Evolutionary conservation across 1,284 basidiomycete genomes (phyloP).

Genomic region (Ganoderma sinense): DNA sequence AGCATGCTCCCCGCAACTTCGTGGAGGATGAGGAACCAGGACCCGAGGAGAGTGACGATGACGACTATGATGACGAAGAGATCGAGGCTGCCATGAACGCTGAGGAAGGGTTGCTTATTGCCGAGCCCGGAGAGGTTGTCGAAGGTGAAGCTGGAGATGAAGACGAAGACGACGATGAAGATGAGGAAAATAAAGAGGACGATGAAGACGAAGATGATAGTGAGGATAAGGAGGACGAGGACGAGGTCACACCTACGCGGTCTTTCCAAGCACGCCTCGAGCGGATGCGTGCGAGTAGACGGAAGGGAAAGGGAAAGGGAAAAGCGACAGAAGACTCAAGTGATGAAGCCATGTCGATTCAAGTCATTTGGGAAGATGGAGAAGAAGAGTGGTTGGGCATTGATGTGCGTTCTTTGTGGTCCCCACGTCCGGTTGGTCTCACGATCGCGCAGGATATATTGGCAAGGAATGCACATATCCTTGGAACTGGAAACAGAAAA

Average conservation of each 20-base stretch:
- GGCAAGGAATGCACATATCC: slow-evolving; percentile 50
- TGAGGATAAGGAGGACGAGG: slow-evolving; percentile 46
- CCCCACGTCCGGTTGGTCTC: neutral
- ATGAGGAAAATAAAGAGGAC: slow-evolving; percentile 34
- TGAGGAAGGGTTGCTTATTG: slow-evolving; percentile 44
- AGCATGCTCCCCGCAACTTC: neutral
- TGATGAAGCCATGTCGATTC: slow-evolving; percentile 40
- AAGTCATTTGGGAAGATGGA: slow-evolving; percentile 61
- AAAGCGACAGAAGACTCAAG: slow-evolving; percentile 34
- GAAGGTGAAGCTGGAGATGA: slow-evolving; percentile 26
- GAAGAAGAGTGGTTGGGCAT: slow-evolving; percentile 74
- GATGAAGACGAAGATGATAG: slow-evolving; percentile 40
- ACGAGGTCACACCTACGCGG: slow-evolving; percentile 52
- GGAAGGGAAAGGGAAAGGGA: slow-evolving; percentile 56
- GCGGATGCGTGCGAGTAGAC: slow-evolving; percentile 45
- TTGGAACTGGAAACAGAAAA: slow-evolving; percentile 53
- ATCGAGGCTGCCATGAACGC: slow-evolving; percentile 35
- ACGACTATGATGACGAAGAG: slow-evolving; percentile 33
- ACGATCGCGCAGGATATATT: slow-evolving; percentile 47
- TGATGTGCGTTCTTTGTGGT: slow-evolving; percentile 50
- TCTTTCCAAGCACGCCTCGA: slow-evolving; percentile 64
- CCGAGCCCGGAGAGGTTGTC: slow-evolving; percentile 25
- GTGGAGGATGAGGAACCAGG: slow-evolving; percentile 27
- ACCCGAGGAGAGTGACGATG: slow-evolving; percentile 27
- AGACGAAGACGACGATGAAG: slow-evolving; percentile 32